These are phyloP conservation scores for Fragilariopsis cylindrus DNA, from an alignment of 108 stramenopile species.

Conservation along the genomic window DNA sequence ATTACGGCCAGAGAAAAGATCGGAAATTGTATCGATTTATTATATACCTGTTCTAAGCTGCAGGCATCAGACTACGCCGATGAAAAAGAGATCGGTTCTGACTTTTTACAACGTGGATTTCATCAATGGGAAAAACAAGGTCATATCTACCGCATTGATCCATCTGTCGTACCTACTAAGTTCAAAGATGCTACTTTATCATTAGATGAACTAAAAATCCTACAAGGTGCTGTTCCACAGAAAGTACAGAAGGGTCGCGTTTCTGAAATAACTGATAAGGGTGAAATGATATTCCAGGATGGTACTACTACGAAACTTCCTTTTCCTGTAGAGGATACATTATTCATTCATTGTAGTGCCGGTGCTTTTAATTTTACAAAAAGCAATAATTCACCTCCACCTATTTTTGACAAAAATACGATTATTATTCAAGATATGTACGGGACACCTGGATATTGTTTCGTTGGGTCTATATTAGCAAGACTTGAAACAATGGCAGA, in stretches of 20 bases:
- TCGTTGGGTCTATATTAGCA: not conserved
- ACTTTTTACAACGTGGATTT: conserved; percentile 10
- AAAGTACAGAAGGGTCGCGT: not conserved
- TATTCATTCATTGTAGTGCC: not conserved
- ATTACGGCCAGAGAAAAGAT: conserved; percentile 18
- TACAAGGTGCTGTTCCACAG: not conserved
- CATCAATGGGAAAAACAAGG: not conserved
- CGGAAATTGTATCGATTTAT: conserved; percentile 7
- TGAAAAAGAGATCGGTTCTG: not conserved
- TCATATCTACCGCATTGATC: conserved; percentile 1
- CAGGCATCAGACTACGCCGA: not conserved
- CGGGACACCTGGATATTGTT: conserved; percentile 7
- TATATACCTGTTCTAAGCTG: not conserved
- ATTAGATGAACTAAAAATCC: not conserved
- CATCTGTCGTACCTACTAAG: conserved; percentile 2
- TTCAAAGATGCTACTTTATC: conserved; percentile 9
- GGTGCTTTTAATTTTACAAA: conserved; percentile 1
- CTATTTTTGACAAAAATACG: not conserved
- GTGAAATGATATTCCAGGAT: not conserved
- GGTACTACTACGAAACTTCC: not conserved
- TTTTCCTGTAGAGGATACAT: conserved; percentile 1
- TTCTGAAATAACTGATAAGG: not conserved
- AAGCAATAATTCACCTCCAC: not conserved
- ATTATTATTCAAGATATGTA: not conserved
- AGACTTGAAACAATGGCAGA: not conserved